These are phyloP conservation scores for Ambrosia trifida DNA, from an alignment of 129 eudicot genomes.

Conservation along the genomic window DNA sequence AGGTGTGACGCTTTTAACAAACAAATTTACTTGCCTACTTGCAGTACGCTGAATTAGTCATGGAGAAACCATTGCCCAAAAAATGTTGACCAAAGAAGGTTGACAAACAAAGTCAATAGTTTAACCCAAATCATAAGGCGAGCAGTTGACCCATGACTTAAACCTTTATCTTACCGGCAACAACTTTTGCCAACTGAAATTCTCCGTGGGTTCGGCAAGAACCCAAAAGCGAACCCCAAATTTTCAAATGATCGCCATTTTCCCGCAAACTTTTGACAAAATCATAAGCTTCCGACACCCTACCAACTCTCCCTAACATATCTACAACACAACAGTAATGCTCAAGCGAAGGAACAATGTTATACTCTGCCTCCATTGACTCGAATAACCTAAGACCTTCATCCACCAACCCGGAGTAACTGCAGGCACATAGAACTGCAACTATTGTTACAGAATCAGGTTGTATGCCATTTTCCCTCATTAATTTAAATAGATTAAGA, in stretches of 20 bases:
- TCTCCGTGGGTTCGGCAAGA: constrained; percentile 71
- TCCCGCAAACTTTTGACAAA: constrained; percentile 61
- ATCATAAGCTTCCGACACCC: constrained; percentile 75
- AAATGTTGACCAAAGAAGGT: neutral
- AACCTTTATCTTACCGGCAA: constrained; percentile 38
- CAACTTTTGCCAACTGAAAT: constrained; percentile 68
- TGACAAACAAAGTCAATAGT: too few relatives aligned
- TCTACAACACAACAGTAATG: constrained; percentile 86
- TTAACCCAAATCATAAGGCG: constrained; percentile 1
- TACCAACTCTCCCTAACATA: constrained; percentile 93
- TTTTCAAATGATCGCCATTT: constrained; percentile 56
- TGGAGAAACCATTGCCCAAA: neutral
- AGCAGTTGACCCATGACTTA: constrained; percentile 2
- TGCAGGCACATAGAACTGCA: constrained; percentile 84
- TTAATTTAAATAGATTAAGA: constrained; percentile 48
- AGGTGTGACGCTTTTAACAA: neutral
- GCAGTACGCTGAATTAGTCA: constrained; percentile 2
- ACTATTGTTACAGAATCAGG: constrained; percentile 79
- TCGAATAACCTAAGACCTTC: constrained; percentile 74
- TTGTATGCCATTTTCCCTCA: constrained; percentile 46
- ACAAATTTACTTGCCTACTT: neutral
- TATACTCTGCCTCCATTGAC: constrained; percentile 60
- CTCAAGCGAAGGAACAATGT: constrained; percentile 57
- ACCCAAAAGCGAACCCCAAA: constrained; percentile 89
- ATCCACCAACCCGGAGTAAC: constrained; percentile 70